Conservation (phyloP, 441 rosid species). For the Dalechampia spathulata region DNA sequence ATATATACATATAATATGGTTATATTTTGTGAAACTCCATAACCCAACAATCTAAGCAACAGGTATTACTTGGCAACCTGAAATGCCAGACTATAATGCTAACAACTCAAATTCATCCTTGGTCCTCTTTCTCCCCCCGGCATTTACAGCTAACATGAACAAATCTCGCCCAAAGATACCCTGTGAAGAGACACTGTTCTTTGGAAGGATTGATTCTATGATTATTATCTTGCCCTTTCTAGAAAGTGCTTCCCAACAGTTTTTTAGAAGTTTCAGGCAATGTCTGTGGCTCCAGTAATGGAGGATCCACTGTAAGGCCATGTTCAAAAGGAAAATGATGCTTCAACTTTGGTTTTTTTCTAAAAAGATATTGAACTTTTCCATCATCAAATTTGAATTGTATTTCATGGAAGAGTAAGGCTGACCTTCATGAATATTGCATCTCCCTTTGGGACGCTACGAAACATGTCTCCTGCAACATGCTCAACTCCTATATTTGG, state of each 20-base stretch:
- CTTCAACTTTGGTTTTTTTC: too few species aligned
- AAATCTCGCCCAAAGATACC: conserved; percentile 42
- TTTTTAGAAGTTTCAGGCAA: conserved; percentile 52
- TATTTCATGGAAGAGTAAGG: too few species aligned
- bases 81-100: conserved; percentile 59
- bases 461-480: conserved; percentile 75
- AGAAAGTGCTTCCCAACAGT: conserved; percentile 58
- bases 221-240: conserved; percentile 58
- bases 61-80: conserved; percentile 35
- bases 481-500: conserved; percentile 55
- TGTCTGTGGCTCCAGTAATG: conserved; percentile 75
- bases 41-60: conserved; percentile 40
- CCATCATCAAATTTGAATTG: too few species aligned
- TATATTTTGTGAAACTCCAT: conserved; percentile 76
- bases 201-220: conserved; percentile 55
- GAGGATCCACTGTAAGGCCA: conserved; percentile 58
- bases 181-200: conserved; percentile 38
- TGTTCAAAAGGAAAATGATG: too few species aligned
- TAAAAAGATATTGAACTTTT: too few species aligned
- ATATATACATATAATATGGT: too few species aligned
- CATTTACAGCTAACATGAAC: conserved; percentile 58
- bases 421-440: conserved; percentile 73
- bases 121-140: conserved; percentile 73
- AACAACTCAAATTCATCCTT: conserved; percentile 53
- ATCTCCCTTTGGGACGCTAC: conserved; percentile 58